These are phyloP conservation scores for Cupressus sempervirens DNA, from an alignment of 75 land plant genomes.

Conservation along the genomic window DNA sequence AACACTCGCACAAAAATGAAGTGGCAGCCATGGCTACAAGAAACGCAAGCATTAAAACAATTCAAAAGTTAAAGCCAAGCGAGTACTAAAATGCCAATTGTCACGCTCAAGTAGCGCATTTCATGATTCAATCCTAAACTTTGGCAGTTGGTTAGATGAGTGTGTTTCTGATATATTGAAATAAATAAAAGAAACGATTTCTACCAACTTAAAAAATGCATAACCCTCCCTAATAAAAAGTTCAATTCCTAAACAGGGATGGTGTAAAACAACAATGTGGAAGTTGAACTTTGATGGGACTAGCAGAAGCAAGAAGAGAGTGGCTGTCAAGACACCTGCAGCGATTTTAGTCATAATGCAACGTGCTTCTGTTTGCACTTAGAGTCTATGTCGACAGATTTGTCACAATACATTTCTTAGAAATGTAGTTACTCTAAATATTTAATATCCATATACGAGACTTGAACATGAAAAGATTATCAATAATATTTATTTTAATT, in stretches of 20 bases:
- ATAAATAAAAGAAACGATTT: background rate
- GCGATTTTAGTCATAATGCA: background rate
- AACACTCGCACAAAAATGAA: slow-evolving; percentile 1
- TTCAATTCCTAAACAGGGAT: background rate
- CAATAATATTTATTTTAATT: background rate
- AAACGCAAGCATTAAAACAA: background rate
- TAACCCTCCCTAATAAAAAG: background rate
- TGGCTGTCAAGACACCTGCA: background rate
- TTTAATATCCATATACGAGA: background rate
- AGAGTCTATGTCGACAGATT: background rate
- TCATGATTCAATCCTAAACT: background rate
- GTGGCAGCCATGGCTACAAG: background rate
- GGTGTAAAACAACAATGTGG: background rate
- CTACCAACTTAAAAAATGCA: background rate
- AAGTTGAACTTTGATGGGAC: background rate
- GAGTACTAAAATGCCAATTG: background rate
- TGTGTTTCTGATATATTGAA: background rate
- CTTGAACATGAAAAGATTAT: background rate
- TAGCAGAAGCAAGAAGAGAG: background rate
- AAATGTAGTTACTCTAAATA: background rate
- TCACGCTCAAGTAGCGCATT: background rate
- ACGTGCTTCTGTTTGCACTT: background rate
- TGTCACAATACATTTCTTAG: background rate
- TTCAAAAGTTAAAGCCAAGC: background rate
- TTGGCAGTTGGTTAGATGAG: background rate